Conservation (phyloP, 192 early-diverging fungal genomes). For the Polychytrium aggregatum region DNA sequence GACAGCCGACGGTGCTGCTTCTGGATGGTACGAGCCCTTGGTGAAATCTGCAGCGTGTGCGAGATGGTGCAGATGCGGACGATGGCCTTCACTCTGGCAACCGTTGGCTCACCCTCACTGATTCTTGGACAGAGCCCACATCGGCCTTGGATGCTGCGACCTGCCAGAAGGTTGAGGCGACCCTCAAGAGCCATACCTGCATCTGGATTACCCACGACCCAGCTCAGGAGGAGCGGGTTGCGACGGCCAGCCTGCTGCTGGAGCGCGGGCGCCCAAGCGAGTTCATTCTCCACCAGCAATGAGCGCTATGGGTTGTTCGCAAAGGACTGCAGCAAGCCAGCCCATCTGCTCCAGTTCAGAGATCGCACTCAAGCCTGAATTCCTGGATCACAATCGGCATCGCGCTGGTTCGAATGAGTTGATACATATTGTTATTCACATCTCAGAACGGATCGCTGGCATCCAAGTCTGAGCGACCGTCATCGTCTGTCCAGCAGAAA, state of each 20-base stretch:
- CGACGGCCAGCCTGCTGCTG: conserved; percentile 1
- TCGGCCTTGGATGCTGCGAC: conserved; percentile 70
- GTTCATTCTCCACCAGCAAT: too few relatives aligned
- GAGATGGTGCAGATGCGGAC: neutral
- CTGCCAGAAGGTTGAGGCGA: conserved; percentile 56
- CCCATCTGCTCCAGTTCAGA: too few relatives aligned
- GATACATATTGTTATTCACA: too few relatives aligned
- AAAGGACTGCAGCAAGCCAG: too few relatives aligned
- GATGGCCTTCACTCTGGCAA: neutral
- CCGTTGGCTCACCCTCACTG: neutral
- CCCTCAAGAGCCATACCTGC: conserved; percentile 50
- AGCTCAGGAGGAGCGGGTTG: conserved; percentile 16
- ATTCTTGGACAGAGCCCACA: conserved; percentile 56
- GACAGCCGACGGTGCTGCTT: conserved; percentile 62
- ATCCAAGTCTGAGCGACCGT: too few relatives aligned
- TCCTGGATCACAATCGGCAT: too few relatives aligned
- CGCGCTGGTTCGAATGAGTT: too few relatives aligned
- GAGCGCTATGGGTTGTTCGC: too few relatives aligned
- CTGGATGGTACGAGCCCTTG: conserved; percentile 51
- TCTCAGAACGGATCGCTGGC: too few relatives aligned
- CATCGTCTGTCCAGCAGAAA: too few relatives aligned
- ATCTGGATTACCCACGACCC: conserved; percentile 70
- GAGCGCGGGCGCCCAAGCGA: too few relatives aligned
- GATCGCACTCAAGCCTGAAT: too few relatives aligned
- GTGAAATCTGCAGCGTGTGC: neutral